A percentile compares a stretch with the other conserved stretches of the same genome.
Conservation (phyloP, 2,329 filamentous ascomycete species). For the Pseudogymnoascus sp. region DNA sequence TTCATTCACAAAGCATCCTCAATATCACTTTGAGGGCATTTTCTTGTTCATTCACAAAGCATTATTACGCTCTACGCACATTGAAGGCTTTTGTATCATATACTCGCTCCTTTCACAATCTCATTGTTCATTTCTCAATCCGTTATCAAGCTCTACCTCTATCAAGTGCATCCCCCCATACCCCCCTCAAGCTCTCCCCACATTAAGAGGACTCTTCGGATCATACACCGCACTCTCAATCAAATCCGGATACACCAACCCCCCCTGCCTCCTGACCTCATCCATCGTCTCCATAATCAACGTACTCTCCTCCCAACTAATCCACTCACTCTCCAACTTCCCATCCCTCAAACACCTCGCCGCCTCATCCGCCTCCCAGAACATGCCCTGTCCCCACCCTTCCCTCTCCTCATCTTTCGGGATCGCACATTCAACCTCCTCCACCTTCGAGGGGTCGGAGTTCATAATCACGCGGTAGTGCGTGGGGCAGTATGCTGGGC, state of each 20-base stretch:
- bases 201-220: conserved; percentile 50
- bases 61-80: not conserved
- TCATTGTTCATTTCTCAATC: not conserved
- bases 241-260: conserved; percentile 53
- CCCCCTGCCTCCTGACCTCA: conserved; percentile 54
- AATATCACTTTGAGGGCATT: not conserved
- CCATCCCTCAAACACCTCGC: conserved; percentile 55
- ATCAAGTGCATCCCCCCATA: not conserved
- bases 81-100: not conserved
- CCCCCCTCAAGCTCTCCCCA: not conserved
- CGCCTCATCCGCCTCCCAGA: conserved; percentile 62
- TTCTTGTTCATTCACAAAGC: not conserved
- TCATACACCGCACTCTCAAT: conserved; percentile 56
- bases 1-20: not conserved
- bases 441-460: conserved; percentile 29
- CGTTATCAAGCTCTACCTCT: not conserved
- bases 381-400: conserved; percentile 53
- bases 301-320: conserved; percentile 54
- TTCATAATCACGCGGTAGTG: conserved; percentile 41
- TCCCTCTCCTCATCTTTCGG: conserved; percentile 32
- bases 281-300: conserved; percentile 66
- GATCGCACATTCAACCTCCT: conserved; percentile 30
- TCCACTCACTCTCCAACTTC: conserved; percentile 48
- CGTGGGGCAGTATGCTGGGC: conserved; percentile 48
- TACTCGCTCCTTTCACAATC: not conserved